Evolutionary conservation across 495 filamentous ascomycete genomes (phyloP), one percentile per base, ranked within the genome.

Genomic region (Aspergillus baeticus): DNA sequence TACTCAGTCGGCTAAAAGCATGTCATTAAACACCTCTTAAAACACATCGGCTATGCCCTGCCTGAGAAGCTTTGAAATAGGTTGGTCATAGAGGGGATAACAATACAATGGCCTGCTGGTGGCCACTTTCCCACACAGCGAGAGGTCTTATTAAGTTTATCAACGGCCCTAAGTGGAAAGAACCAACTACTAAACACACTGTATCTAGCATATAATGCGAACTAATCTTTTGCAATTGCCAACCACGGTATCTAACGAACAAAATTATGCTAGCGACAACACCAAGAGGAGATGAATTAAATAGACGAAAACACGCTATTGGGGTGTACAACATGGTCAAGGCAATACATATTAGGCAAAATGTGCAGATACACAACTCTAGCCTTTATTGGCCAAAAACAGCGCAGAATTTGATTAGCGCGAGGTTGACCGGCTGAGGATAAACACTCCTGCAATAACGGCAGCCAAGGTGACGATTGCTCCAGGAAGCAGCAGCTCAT

Each of bases 401-500:
- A 42, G 33, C 6, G 29, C 20, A 15, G 6, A 13, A 6, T n/a
- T 20, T 6, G 17, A 66, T 80, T 74, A 92, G 66, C 86, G 80
- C 56, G 81, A 85, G 18, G 83, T 87, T 38, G 85, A 76, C 51
- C 94, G 85, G 54, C 91, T 87, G 61, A 98, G 80, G n/a, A 90
- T 82, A 77, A 98, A 98, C 18, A 97, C 93, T 46, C 87, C 91
- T 15, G 90, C 81, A 75, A 99, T 96, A 18, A 96, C 92, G 17
- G 94, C 91, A 7, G 94, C 95, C 61, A 99, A 72, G 10, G 91
- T 91, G n/a, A 91, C 91, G 68, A 98, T 90, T 17, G 95, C 94
- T 54, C 94, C 94, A 0, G 94, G 95, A 21, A 99, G 80, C 21
- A 99, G 77, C 41, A 97, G 74, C 58, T 99, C 94, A 64, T 99